Base-by-base conservation (phyloP, 768 basidiomycete genomes). In the Lactifluus pinguis region DNA sequence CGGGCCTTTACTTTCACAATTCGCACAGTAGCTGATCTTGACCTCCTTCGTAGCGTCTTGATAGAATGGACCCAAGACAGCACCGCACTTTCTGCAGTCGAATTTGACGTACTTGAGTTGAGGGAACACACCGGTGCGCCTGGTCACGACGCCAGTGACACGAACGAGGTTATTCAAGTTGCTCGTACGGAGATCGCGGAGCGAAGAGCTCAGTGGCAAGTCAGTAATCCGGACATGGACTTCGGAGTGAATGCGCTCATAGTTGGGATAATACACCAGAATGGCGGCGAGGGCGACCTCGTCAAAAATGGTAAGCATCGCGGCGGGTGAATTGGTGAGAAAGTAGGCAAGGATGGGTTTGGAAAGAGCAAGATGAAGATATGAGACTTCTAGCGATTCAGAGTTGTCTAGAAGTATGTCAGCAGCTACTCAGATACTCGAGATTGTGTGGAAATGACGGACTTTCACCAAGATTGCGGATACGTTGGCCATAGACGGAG, bases 51-150 rank as follows among this genome's bases (percentile, higher is more conserved):
- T 88, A 7, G 93, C 92, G 73, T 98, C 97, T 77, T 99, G 97
- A 72, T 93, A 95, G 77, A 98, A 98, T 1, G 97, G 97, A 14
- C 97, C 97, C 15, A 98, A 79, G 30, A 92, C 84, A n/a, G 86
- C 89, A 17, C 89, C 87, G 68, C 97, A 99, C 72, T 95, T 98
- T 57, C 82, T 81, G 73, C 97, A 99, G 72, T 98, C 93, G 68
- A 99, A 99, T 72, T 98, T 98, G 72, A 99, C 95, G 69, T 98
- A 97, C 76, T 99, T 98, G 61, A 99, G 77, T 72, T 99, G 97
- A n/a, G 97, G 97, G 74, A 98, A 98, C 10, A 99, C 95, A 10
- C 97, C 95, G 9, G 86, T 92, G 42, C 97, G 81, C 60, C 97
- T 79, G 1, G 97, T 99, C 49, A 99, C 97, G 17, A 99, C 97